Base-by-base conservation (phyloP, 1,139 yeast genomes). In the Kodamaea alishanica region DNA sequence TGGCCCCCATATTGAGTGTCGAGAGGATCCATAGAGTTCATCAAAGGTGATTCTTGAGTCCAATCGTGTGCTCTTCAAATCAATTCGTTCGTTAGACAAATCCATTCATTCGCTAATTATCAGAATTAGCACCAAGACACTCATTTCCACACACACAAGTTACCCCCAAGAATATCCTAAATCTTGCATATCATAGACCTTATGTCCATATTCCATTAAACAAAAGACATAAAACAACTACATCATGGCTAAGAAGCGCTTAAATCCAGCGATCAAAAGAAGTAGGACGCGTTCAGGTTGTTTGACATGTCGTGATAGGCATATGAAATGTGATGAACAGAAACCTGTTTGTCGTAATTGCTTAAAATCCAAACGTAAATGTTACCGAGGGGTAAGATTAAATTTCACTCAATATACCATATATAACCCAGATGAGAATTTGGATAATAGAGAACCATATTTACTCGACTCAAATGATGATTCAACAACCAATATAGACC, bases 251-350 rank as follows among this genome's bases (percentile, higher is more conserved):
- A 48, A 50, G 34, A 51, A 51, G 31, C 47, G 54, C 28, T 46
- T 49, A 33, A 49, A 47, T 32, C 52, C 56, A 20, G 42, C 52
- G 12, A 50, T 56, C 27, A 64, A 63, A 38, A 49, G 64, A 43
- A 60, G 63, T 39, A 36, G 53, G 50, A 68, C 75, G 8, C 57
- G 76, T 39, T 68, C 74, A 7, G 76, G 76, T 8, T 70, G 76
- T 49, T 56, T 69, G 37, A 70, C 76, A 8, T 70, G 76, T 51
- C 63, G 76, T 33, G 76, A 70, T 45, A 56, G 76, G 37, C 76
- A 70, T 49, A 68, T 70, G 66, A 70, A 70, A 51, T 70, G 76
- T 52, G 76, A 70, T 46, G 76, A 70, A 50, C 71, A 65, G 43
- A 63, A 59, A 36, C 76, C 76, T 1, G 71, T 70, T 24, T 70